Base-by-base conservation (phyloP, 78 protist species). In the Isochrysis galbana region DNA sequence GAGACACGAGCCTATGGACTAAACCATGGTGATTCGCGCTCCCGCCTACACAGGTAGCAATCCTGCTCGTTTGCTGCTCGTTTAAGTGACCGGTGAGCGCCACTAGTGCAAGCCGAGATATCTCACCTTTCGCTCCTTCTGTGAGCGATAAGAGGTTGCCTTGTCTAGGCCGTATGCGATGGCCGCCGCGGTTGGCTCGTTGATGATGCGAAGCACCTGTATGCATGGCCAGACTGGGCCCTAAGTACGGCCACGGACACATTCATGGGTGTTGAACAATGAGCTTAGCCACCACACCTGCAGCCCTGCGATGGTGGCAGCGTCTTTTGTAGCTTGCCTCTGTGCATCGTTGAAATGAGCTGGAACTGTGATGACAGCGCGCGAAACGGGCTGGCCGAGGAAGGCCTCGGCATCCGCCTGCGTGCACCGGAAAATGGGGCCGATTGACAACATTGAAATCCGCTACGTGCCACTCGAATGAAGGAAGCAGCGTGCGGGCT, bases 321-420 rank as follows among this genome's bases (percentile, higher is more conserved):
- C 97, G 90, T 96, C 97, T 92, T 95, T 92, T 42, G 97, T 96
- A 10, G 97, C 95, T 95, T 97, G 99, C 41, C 99, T 97, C 95
- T 99, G 99, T 25, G 98, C 91, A 95, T 99, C 99, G 97, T 98
- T 99, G 95, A 99, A 99, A 96, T 99, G 98, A 23, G 99, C 99
- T 61, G 99, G 99, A 41, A 97, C 99, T 0, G 99, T 99, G 90
- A 99, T 67, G 39, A 99, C 99, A 5, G 99, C 99, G 38, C 97
- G 80, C 36, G 39, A 77, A 70, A 98, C 97, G 4, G 92, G 19
- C 32, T 77, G 54, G 67, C 98, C 98, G 23, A 99, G 95, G 95
- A 91, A 89, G 5, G 42, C 88, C 92, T 93, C 92, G 26, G 99
- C 99, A 3, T 98, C 96, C 92, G 98, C n/a, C n/a, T n/a, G n/a